Evolutionary conservation across 2,329 filamentous ascomycete species (phyloP).

Genomic region (Chaetomium olivaceum): DNA sequence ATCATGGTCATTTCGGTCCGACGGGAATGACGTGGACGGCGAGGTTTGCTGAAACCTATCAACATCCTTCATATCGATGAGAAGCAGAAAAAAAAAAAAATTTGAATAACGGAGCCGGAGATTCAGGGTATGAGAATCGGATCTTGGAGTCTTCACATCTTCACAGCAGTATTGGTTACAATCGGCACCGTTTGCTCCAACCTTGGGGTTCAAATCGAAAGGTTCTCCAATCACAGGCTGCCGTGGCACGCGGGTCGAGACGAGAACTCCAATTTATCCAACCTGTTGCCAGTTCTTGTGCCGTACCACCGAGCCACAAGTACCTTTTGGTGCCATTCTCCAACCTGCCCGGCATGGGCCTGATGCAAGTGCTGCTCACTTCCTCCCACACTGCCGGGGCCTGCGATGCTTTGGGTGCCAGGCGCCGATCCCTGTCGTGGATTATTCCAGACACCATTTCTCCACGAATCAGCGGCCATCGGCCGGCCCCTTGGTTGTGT

Average conservation of each 20-base stretch:
- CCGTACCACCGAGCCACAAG: neutral
- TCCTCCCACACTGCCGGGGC: slow-evolving; percentile 18
- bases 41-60: neutral
- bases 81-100: neutral
- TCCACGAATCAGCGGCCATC: slow-evolving; percentile 27
- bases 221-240: slow-evolving; percentile 5
- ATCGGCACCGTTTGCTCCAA: slow-evolving; percentile 1
- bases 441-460: slow-evolving; percentile 16
- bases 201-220: neutral
- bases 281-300: neutral
- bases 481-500: neutral
- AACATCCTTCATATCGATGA: neutral
- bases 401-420: slow-evolving; percentile 1
- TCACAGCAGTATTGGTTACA: neutral
- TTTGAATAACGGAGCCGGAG: neutral
- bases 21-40: neutral
- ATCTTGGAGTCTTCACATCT: neutral
- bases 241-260: slow-evolving; percentile 2
- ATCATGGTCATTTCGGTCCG: neutral
- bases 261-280: slow-evolving; percentile 22
- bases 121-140: neutral
- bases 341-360: neutral
- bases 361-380: neutral
- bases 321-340: neutral
- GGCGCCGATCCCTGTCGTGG: slow-evolving; percentile 20